phyloP scores from a whole-genome alignment of 1,139 yeast genomes.

The Suhomyces kunorum region DNA sequence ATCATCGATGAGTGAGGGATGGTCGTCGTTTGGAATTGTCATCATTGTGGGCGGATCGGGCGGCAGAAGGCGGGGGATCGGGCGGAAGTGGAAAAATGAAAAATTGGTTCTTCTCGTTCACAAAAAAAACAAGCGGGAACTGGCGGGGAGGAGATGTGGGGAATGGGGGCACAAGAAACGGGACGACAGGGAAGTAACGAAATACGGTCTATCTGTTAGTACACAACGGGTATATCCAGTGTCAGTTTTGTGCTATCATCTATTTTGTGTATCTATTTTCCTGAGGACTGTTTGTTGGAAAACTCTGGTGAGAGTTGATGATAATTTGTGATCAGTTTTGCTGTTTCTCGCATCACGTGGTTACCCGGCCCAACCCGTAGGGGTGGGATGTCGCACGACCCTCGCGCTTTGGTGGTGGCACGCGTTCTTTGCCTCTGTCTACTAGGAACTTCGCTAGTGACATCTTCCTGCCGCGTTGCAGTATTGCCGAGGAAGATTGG shows the following conservation, averaged over 20 bases:
- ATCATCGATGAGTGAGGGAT: constrained; percentile 24
- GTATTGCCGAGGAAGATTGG: no score
- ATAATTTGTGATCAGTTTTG: constrained; percentile 5
- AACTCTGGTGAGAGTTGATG: constrained; percentile 10
- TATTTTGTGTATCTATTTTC: constrained; percentile 18
- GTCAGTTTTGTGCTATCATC: constrained; percentile 18
- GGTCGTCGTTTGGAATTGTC: constrained; percentile 31
- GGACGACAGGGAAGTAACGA: no score
- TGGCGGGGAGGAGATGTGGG: constrained; percentile 1
- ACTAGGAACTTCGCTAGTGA: no score
- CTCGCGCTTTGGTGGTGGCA: no score
- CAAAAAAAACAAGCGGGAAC: constrained; percentile 2
- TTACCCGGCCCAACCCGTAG: constrained; percentile 11
- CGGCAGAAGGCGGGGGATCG: background rate
- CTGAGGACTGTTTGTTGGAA: constrained; percentile 6
- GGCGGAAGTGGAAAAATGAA: background rate
- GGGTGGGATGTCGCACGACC: background rate
- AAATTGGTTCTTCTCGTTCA: background rate
- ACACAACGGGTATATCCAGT: constrained; percentile 5
- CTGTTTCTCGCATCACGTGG: constrained; percentile 7
- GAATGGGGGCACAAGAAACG: background rate
- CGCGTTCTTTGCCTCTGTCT: no score
- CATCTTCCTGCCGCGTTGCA: no score
- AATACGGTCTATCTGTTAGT: constrained; percentile 4
- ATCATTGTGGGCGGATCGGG: constrained; percentile 21